These are phyloP conservation scores for Didymella sp. DNA, from an alignment of 2,329 filamentous ascomycete species.

Conservation along the genomic window DNA sequence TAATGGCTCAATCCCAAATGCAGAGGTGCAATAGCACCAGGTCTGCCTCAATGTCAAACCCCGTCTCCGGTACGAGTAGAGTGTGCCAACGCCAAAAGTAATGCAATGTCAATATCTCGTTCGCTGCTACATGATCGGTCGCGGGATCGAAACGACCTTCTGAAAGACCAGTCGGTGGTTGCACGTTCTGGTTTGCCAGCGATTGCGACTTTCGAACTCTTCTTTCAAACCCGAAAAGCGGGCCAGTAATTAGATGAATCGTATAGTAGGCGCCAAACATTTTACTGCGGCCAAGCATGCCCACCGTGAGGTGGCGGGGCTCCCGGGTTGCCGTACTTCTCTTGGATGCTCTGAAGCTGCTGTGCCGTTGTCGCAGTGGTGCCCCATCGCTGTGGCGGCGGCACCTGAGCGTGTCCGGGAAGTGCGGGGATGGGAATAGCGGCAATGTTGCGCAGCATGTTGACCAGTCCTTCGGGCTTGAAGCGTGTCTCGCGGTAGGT, in stretches of 20 bases:
- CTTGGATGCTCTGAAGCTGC: slow-evolving; percentile 42
- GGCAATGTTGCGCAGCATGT: slow-evolving; percentile 67
- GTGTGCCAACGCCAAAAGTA: background rate
- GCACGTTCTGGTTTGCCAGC: background rate
- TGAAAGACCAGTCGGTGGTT: background rate
- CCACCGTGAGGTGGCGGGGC: slow-evolving; percentile 8
- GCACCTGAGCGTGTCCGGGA: slow-evolving; percentile 9
- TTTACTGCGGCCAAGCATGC: slow-evolving; percentile 16
- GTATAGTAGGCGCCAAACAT: background rate
- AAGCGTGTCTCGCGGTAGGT: slow-evolving; percentile 76
- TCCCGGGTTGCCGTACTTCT: slow-evolving; percentile 37
- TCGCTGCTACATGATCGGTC: background rate
- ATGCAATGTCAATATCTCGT: background rate
- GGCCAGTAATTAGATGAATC: background rate
- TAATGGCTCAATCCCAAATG: background rate
- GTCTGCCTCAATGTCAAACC: background rate
- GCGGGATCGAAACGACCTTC: background rate
- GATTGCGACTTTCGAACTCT: background rate
- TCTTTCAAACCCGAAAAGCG: background rate
- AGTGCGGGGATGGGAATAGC: slow-evolving; percentile 28
- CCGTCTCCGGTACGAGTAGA: background rate
- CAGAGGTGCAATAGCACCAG: background rate
- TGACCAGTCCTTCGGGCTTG: slow-evolving; percentile 73
- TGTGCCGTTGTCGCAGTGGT: slow-evolving; percentile 37
- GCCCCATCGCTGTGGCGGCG: slow-evolving; percentile 33